Evolutionary conservation across 495 filamentous ascomycete species (phyloP).

Genomic region (Penicillium turbatum): DNA sequence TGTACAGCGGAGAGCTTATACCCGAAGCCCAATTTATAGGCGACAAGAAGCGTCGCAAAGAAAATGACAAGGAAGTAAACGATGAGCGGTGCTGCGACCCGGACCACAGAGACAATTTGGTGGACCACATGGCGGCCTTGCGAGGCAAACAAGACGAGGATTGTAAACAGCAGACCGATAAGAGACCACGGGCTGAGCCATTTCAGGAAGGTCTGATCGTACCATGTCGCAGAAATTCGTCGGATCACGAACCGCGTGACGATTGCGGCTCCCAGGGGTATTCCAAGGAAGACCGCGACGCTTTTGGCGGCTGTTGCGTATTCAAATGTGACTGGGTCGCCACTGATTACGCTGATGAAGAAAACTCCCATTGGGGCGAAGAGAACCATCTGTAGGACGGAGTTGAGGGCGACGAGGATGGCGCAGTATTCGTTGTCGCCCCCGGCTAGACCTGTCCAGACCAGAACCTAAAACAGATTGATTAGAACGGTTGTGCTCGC

Average conservation of each 20-base stretch:
- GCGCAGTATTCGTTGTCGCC: constrained; percentile 85
- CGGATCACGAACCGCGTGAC: constrained; percentile 65
- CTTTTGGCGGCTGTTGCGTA: constrained; percentile 73
- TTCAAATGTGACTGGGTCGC: constrained; percentile 43
- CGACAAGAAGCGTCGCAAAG: constrained; percentile 56
- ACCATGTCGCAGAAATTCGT: constrained; percentile 53
- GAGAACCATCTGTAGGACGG: constrained; percentile 78
- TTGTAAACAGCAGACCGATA: constrained; percentile 81
- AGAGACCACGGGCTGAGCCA: constrained; percentile 70
- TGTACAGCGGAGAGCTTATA: constrained; percentile 74
- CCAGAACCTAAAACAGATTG: constrained; percentile 52
- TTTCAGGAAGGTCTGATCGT: constrained; percentile 64
- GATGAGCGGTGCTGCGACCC: constrained; percentile 75
- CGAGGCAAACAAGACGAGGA: constrained; percentile 77
- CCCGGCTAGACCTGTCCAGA: constrained; percentile 75
- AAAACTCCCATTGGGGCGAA: constrained; percentile 77
- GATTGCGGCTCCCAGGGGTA: constrained; percentile 76
- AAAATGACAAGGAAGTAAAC: constrained; percentile 79
- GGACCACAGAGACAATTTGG: constrained; percentile 76
- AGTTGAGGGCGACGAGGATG: constrained; percentile 85
- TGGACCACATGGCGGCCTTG: constrained; percentile 76
- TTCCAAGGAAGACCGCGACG: constrained; percentile 81
- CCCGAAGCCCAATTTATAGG: constrained; percentile 61
- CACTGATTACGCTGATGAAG: constrained; percentile 68
- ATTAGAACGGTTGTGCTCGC: constrained; percentile 1